These are phyloP conservation scores for Microcyclospora pomicola DNA, from an alignment of 2,329 filamentous ascomycete species.

Conservation along the genomic window DNA sequence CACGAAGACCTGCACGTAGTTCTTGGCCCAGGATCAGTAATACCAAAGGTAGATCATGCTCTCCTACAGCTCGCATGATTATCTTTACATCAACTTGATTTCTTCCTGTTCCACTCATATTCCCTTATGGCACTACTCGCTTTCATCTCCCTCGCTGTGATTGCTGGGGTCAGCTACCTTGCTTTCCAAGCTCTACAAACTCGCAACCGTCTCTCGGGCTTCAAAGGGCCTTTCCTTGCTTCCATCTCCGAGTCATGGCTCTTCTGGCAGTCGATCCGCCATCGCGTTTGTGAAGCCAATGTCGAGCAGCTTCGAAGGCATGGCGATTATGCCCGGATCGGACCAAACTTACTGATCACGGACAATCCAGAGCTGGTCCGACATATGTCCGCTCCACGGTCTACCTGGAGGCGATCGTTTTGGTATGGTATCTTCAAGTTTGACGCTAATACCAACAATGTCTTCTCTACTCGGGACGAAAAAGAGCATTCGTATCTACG, in stretches of 20 bases:
- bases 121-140: too few relatives aligned
- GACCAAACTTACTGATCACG: slow-evolving; percentile 37
- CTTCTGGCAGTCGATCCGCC: slow-evolving; percentile 15
- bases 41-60: too few relatives aligned
- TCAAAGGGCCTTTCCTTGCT: slow-evolving; percentile 15
- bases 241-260: slow-evolving; percentile 13
- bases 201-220: background rate
- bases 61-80: too few relatives aligned
- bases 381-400: slow-evolving; percentile 28
- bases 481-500: slow-evolving; percentile 30
- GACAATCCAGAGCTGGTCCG: slow-evolving; percentile 36
- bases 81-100: too few relatives aligned
- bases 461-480: slow-evolving; percentile 40
- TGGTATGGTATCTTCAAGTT: slow-evolving; percentile 40
- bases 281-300: slow-evolving; percentile 10
- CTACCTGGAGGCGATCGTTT: slow-evolving; percentile 16
- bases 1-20: too few relatives aligned
- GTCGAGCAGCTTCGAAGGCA: slow-evolving; percentile 14
- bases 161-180: too few relatives aligned
- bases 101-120: too few relatives aligned
- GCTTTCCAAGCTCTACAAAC: too few relatives aligned
- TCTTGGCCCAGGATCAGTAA: too few relatives aligned
- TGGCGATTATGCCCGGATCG: slow-evolving; percentile 24
- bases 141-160: too few relatives aligned
- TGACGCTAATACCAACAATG: slow-evolving; percentile 40